Percentiles rank a stretch among this genome's conserved stretches.
Conservation (phyloP, 2,329 filamentous ascomycete species). For the Colletotrichum tofieldiae region DNA sequence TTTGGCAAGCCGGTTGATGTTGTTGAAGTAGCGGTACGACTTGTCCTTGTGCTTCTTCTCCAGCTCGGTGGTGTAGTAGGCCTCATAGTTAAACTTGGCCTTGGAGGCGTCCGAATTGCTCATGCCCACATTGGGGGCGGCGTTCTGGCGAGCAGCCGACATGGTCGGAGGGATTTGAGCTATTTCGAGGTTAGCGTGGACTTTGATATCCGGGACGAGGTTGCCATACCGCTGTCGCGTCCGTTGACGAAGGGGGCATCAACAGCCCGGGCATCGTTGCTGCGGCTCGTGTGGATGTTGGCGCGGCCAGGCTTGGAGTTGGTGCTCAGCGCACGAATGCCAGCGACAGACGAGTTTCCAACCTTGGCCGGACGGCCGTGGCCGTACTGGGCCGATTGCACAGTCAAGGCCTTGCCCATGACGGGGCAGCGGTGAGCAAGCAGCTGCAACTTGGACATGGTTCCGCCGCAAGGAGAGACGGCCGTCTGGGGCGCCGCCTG, state of each 20-base stretch:
- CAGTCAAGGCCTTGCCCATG: constrained; percentile 97
- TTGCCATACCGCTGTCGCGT: constrained; percentile 66
- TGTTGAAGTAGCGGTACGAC: constrained; percentile 99
- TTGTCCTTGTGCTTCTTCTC: constrained; percentile 99
- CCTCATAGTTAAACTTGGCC: constrained; percentile 89
- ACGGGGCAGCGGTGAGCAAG: constrained; percentile 96
- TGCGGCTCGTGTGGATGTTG: constrained; percentile 84
- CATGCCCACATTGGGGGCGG: constrained; percentile 45
- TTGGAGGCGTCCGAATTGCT: constrained; percentile 40
- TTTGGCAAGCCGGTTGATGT: constrained; percentile 98
- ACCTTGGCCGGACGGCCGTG: constrained; percentile 60
- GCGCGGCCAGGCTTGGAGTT: constrained; percentile 74
- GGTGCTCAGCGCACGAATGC: constrained; percentile 66
- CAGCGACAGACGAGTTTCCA: constrained; percentile 61
- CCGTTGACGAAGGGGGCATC: constrained; percentile 69
- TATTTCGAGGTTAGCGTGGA: constrained; percentile 47
- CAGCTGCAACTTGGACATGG: constrained; percentile 97
- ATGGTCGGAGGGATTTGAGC: constrained; percentile 55
- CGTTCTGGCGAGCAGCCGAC: constrained; percentile 49
- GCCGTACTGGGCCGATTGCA: constrained; percentile 78
- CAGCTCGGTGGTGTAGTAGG: constrained; percentile 88
- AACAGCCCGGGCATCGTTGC: constrained; percentile 84
- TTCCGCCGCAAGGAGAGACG: constrained; percentile 84
- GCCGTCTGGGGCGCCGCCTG: constrained; percentile 61
- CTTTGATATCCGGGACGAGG: not conserved